Base-by-base conservation (phyloP, 108 stramenopile genomes). In the Skeletonema marinoi region DNA sequence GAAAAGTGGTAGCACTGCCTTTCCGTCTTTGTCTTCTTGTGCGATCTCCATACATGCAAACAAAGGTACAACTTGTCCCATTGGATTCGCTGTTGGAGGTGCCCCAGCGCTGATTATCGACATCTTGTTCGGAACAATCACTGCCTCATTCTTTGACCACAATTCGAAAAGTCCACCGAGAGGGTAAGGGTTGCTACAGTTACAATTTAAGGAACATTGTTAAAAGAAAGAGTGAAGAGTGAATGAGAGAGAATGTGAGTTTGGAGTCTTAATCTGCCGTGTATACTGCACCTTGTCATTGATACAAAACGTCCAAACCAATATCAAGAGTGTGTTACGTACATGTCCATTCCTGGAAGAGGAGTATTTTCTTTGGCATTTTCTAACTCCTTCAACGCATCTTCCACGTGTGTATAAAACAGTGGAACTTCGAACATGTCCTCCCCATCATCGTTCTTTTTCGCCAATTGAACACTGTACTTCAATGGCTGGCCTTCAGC, bases 11-110 rank as follows among this genome's bases (percentile, higher is more conserved):
- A 91, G 71, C 6, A 83, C 68, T 30, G 87, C 71, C 11, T 41
- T 77, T 11, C 87, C 90, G 70, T 76, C 86, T 46, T 78, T 71
- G 32, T 69, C 75, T 68, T 85, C 83, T 66, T 88, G 82, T 21
- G 83, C 76, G 32, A 91, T 91, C 19, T 88, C 88, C 87, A 91
- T 84, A 63, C 90, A 91, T 14, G 79, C 82, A 74, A 89, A 91
- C 35, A 91, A 60, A 10, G 90, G 90, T n/a, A 91, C 83, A 60
- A 74, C 56, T 70, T 91, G 90, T 29, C 88, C 90, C 30, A 91
- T 74, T 19, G 88, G 85, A 64, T 85, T 80, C 12, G 81, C 81
- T 32, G 69, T 87, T 25, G 74, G 73, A 3, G 90, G 90, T 66
- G 90, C 90, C 8, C 90, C 90, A 19, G 90, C 90, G 60, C 79